Conservation (phyloP, 1,284 basidiomycete species). For the Cerrena zonata region DNA sequence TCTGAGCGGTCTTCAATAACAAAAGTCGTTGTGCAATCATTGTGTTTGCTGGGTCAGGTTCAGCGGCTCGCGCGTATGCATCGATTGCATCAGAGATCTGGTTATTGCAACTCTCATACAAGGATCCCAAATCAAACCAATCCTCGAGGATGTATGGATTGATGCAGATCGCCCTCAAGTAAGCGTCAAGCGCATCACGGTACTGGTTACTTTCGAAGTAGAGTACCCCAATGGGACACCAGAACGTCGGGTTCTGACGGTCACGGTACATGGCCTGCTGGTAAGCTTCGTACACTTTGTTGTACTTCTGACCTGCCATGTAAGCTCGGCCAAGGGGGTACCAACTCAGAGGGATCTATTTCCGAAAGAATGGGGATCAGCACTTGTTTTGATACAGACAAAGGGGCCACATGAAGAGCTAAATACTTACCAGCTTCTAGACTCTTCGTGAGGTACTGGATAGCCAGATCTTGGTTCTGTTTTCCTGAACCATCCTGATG, state of each 20-base stretch:
- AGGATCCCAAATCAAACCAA: constrained; percentile 95
- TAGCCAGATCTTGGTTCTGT: constrained; percentile 92
- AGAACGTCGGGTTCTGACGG: constrained; percentile 97
- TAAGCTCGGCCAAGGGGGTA: constrained; percentile 96
- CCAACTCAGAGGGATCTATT: constrained; percentile 92
- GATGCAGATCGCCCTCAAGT: constrained; percentile 95
- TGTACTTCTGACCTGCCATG: constrained; percentile 98
- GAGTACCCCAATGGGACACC: constrained; percentile 98
- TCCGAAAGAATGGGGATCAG: constrained; percentile 1
- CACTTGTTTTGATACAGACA: neutral
- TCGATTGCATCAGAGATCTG: constrained; percentile 98
- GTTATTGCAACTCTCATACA: constrained; percentile 99
- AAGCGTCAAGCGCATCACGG: constrained; percentile 95
- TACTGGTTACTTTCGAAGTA: constrained; percentile 99
- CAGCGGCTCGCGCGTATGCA: constrained; percentile 87
- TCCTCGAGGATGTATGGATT: constrained; percentile 99
- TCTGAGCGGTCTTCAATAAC: constrained; percentile 76
- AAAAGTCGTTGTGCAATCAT: constrained; percentile 75
- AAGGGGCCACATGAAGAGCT: neutral
- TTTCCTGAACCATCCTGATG: constrained; percentile 92
- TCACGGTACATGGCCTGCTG: constrained; percentile 98
- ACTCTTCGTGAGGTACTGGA: constrained; percentile 89
- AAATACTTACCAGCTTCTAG: constrained; percentile 80
- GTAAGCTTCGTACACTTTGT: constrained; percentile 99
- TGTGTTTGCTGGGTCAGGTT: constrained; percentile 79